A percentile compares a stretch with the other conserved stretches of the same genome.
These are phyloP conservation scores for Tuctoria greenei DNA, from an alignment of 176 grass and related monocot species.

Conservation along the genomic window DNA sequence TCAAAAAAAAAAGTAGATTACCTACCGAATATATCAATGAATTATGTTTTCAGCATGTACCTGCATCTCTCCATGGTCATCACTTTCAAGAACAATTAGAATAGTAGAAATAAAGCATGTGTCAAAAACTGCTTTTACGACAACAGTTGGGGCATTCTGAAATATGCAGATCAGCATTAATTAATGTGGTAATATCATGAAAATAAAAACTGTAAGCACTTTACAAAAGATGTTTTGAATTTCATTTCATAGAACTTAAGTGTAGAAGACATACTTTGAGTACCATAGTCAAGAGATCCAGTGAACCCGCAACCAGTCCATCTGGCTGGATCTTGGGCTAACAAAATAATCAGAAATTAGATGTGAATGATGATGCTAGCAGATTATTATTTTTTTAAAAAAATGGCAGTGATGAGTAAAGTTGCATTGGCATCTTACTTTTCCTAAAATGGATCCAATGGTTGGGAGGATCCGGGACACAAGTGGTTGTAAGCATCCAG, in stretches of 20 bases:
- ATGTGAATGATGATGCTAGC: slow-evolving; percentile 11
- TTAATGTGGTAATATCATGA: slow-evolving; percentile 2
- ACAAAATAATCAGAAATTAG: slow-evolving; percentile 43
- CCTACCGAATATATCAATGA: slow-evolving; percentile 10
- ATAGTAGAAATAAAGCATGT: slow-evolving; percentile 78
- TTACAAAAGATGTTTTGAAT: slow-evolving; percentile 11
- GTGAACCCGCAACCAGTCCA: slow-evolving; percentile 79
- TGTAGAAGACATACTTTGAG: slow-evolving; percentile 63
- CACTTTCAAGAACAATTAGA: slow-evolving; percentile 88
- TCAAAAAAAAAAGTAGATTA: slow-evolving; percentile 24
- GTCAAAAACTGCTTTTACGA: slow-evolving; percentile 75
- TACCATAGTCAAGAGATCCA: slow-evolving; percentile 87
- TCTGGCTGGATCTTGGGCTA: slow-evolving; percentile 71
- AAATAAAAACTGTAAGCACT: not conserved
- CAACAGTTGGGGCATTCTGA: slow-evolving; percentile 71
- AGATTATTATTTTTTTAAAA: slow-evolving; percentile 11
- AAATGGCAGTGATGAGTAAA: slow-evolving; percentile 11
- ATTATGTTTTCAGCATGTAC: slow-evolving; percentile 43
- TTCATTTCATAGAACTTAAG: slow-evolving; percentile 1
- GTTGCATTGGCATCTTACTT: slow-evolving; percentile 51
- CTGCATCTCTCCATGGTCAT: slow-evolving; percentile 98
- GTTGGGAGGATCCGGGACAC: slow-evolving; percentile 78
- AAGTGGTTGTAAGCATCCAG: slow-evolving; percentile 72
- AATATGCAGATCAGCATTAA: slow-evolving; percentile 36
- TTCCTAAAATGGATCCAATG: slow-evolving; percentile 72